Conservation (phyloP, 148 eudicot genomes). For the Cornus controversa region DNA sequence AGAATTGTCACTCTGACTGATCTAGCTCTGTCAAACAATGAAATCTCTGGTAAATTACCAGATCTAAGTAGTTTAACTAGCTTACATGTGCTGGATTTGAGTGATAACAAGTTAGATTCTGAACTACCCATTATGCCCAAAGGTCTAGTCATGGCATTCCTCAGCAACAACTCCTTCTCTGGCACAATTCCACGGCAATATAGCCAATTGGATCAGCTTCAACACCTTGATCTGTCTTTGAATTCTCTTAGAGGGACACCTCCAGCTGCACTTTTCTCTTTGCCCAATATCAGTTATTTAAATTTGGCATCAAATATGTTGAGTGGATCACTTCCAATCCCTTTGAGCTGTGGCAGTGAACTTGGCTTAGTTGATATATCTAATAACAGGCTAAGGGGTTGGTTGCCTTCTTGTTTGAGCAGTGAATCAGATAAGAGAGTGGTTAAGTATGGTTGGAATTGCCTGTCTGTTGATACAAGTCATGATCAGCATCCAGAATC, state of each 20-base stretch:
- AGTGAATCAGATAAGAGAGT: slow-evolving; percentile 23
- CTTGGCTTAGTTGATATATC: slow-evolving; percentile 60
- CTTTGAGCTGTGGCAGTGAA: slow-evolving; percentile 50
- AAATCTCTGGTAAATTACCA: slow-evolving; percentile 50
- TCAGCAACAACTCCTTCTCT: slow-evolving; percentile 52
- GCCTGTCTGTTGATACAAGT: slow-evolving; percentile 44
- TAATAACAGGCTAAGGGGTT: slow-evolving; percentile 52
- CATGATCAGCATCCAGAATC: slow-evolving; percentile 55
- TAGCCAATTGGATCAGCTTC: slow-evolving; percentile 34
- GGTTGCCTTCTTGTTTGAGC: slow-evolving; percentile 54
- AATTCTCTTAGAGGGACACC: slow-evolving; percentile 49
- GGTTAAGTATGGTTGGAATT: slow-evolving; percentile 48
- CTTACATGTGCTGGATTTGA: slow-evolving; percentile 47
- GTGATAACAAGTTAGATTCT: slow-evolving; percentile 45
- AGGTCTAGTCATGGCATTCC: slow-evolving; percentile 41
- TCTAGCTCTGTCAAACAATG: slow-evolving; percentile 50
- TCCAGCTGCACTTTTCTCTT: slow-evolving; percentile 44
- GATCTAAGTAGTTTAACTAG: slow-evolving; percentile 46
- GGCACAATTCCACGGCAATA: slow-evolving; percentile 42
- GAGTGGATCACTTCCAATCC: slow-evolving; percentile 57
- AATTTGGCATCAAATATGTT: slow-evolving; percentile 64
- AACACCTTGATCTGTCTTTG: slow-evolving; percentile 64
- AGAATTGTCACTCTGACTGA: slow-evolving; percentile 34
- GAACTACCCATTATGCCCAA: slow-evolving; percentile 49
- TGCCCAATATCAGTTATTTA: slow-evolving; percentile 54